Evolutionary conservation across 192 early-diverging fungal species (phyloP).

Genomic region (Gryganskiella cystojenkinii): DNA sequence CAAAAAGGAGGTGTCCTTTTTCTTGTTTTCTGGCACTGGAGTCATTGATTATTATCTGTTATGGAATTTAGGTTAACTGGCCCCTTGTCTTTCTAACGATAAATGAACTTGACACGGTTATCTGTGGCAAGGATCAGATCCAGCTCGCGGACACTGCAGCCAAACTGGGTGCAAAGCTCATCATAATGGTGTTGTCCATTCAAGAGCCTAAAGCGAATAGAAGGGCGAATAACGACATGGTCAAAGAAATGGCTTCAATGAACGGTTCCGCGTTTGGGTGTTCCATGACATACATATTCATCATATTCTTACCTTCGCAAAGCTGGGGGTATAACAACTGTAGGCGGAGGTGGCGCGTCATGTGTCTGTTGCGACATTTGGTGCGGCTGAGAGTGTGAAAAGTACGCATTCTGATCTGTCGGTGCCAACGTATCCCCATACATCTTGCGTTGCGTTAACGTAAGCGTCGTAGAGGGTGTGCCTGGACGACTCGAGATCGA

Average conservation of each 20-base stretch:
- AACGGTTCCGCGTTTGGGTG: background rate
- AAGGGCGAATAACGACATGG: background rate
- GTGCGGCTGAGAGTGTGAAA: background rate
- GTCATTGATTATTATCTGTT: too few species aligned
- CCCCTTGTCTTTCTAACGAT: slow-evolving; percentile 38
- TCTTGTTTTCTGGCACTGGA: too few species aligned
- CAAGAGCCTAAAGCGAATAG: slow-evolving; percentile 41
- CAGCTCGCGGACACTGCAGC: slow-evolving; percentile 68
- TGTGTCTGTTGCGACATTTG: background rate
- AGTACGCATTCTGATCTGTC: slow-evolving; percentile 13
- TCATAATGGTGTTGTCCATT: slow-evolving; percentile 80
- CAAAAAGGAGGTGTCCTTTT: too few species aligned
- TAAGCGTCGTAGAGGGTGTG: background rate
- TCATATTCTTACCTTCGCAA: slow-evolving; percentile 17
- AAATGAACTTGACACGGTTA: slow-evolving; percentile 62
- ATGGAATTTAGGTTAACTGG: too few species aligned
- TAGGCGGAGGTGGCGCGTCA: background rate
- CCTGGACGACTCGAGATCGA: slow-evolving; percentile 1
- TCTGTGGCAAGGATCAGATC: slow-evolving; percentile 62
- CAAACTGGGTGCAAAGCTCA: slow-evolving; percentile 76
- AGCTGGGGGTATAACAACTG: slow-evolving; percentile 23
- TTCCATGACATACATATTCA: background rate
- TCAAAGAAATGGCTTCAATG: background rate
- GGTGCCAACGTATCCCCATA: slow-evolving; percentile 22
- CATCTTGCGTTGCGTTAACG: slow-evolving; percentile 8